Base-by-base conservation (phyloP, 2,329 filamentous ascomycete genomes). In the Aspergillus caelatus region DNA sequence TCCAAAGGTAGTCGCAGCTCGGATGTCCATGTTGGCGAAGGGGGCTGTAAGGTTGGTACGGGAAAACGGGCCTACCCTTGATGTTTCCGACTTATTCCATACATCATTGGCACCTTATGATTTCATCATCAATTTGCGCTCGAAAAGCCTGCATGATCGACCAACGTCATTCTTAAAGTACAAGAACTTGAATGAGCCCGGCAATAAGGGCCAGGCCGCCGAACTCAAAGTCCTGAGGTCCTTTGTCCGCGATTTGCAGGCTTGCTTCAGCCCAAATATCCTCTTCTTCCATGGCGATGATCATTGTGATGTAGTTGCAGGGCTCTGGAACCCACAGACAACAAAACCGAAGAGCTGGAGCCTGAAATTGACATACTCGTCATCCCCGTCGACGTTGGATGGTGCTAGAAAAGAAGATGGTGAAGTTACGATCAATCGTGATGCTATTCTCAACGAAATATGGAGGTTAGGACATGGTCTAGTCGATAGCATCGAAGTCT, bases 1-100 rank as follows among this genome's bases (percentile, higher is more conserved):
- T 0, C 88, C 90, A 14, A 94, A 91, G 75, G 91, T 98, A 56
- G 88, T 94, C 32, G 94, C 94, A 14, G 87, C 89, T 16, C 88
- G 95, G 45, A 91, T 98, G 85, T 93, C 91, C 0, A 87, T 87
- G 4, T 83, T 99, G 2, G 92, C 94, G 8, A 89, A 90, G 68
- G 91, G 92, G 3, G 93, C 92, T 12, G 86, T 86, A 72, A 86
- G 86, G 58, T 75, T 90, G 12, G 79, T 92, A 16, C 85, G 82
- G 56, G 78, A 81, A 12, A 75, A 86, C 39, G 84, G 84, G 30
- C 72, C 85, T 30, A 77, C 79, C 14, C 77, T 92, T 59, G 81
- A 89, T 55, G 78, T 85, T 1, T 79, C 82, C 36, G 77, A 81
- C 1, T 83, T 98, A 10, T 98, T 98, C 79, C 82, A 85, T n/a